A percentile compares a stretch with the other conserved stretches of the same genome.
These are phyloP conservation scores for Hondaea fermentalgiana DNA, from an alignment of 108 stramenopile species.

Conservation along the genomic window DNA sequence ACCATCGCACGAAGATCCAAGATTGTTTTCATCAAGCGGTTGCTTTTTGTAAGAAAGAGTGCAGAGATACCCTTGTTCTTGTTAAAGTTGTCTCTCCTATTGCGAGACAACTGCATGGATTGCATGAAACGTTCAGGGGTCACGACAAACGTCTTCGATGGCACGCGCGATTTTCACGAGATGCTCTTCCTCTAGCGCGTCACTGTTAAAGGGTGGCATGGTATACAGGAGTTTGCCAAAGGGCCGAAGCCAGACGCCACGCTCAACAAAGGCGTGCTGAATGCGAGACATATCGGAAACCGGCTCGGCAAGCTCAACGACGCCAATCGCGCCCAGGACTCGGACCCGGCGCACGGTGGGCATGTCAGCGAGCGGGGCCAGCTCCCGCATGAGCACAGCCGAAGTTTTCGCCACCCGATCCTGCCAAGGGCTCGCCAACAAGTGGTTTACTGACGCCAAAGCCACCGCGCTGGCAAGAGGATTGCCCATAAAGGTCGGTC, in stretches of 20 bases:
- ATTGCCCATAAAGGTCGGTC: conserved; percentile 10
- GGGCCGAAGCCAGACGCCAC: conserved; percentile 70
- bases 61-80: too few relatives aligned
- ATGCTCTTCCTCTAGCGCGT: conserved; percentile 37
- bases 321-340: conserved; percentile 74
- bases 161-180: conserved; percentile 36
- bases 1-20: too few relatives aligned
- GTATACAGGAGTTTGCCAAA: conserved; percentile 71
- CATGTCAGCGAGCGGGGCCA: conserved; percentile 47
- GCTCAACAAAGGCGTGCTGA: conserved; percentile 50
- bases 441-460: conserved; percentile 50
- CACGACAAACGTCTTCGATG: background rate
- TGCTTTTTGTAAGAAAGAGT: too few relatives aligned
- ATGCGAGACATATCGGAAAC: conserved; percentile 50
- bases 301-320: conserved; percentile 63
- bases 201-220: conserved; percentile 68
- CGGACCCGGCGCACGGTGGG: conserved; percentile 59
- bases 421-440: conserved; percentile 49
- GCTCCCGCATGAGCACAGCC: conserved; percentile 35
- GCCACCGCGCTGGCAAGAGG: conserved; percentile 23
- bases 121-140: background rate
- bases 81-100: too few relatives aligned
- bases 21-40: too few relatives aligned
- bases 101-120: too few relatives aligned
- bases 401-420: conserved; percentile 48